A percentile compares a stretch with the other conserved stretches of the same genome.
Conservation (phyloP, 805 yeast species). For the Pichia heedii region DNA sequence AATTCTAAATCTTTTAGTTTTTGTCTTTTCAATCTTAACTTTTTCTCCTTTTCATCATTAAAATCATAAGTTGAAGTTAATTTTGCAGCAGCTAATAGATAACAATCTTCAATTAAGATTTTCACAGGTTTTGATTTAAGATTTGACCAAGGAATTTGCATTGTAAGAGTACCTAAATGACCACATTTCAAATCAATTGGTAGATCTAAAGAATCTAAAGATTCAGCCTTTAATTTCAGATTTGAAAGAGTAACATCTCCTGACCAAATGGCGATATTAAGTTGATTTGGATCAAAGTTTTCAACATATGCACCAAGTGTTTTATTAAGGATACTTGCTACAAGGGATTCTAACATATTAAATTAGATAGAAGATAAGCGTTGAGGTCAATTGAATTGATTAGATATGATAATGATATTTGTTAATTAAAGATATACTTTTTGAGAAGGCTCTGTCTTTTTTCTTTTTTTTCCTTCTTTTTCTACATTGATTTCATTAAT, state of each 20-base stretch:
- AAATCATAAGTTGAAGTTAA: conserved; percentile 43
- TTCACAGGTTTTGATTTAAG: conserved; percentile 88
- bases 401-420: too few species aligned
- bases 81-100: conserved; percentile 71
- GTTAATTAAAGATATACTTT: too few species aligned
- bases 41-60: conserved; percentile 51
- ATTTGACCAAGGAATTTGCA: conserved; percentile 96
- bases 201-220: conserved; percentile 74
- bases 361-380: background rate
- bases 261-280: conserved; percentile 94
- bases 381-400: background rate
- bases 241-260: conserved; percentile 88
- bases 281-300: conserved; percentile 90
- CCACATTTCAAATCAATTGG: conserved; percentile 89
- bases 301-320: conserved; percentile 73
- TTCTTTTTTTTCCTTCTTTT: too few species aligned
- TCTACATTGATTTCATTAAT: too few species aligned
- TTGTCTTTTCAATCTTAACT: conserved; percentile 52
- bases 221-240: conserved; percentile 75
- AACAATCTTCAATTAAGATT: conserved; percentile 78
- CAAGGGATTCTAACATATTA: conserved; percentile 55
- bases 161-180: conserved; percentile 75
- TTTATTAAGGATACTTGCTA: conserved; percentile 53
- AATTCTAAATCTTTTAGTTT: conserved; percentile 62
- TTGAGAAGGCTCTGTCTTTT: too few species aligned